Conservation (phyloP, 768 basidiomycete species). For the Clitopilus passeckerianus region DNA sequence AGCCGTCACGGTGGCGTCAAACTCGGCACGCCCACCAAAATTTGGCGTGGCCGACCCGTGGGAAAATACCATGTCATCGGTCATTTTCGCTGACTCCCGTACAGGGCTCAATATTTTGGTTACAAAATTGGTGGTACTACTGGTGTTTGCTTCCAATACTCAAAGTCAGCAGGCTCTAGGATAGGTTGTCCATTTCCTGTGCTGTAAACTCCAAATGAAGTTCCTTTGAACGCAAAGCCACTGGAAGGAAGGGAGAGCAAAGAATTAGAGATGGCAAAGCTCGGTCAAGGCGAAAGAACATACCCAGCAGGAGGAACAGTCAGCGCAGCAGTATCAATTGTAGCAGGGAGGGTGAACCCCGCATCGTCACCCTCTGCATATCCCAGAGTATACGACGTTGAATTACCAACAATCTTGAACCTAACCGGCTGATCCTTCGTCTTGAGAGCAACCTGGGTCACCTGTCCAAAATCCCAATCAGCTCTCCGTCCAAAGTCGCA, state of each 20-base stretch:
- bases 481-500: not conserved
- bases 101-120: not conserved
- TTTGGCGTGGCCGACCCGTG: not conserved
- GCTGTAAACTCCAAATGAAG: conserved; percentile 31
- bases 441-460: conserved; percentile 10
- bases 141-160: conserved; percentile 29
- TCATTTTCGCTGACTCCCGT: too few relatives aligned
- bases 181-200: conserved; percentile 32
- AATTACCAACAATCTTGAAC: conserved; percentile 22
- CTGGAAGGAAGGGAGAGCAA: conserved; percentile 17
- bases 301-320: conserved; percentile 29
- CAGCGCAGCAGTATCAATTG: conserved; percentile 25
- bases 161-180: conserved; percentile 28
- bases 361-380: conserved; percentile 24
- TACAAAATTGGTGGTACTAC: not conserved
- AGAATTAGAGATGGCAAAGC: not conserved
- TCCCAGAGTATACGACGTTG: conserved; percentile 24
- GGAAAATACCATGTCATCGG: not conserved
- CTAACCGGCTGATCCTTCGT: conserved; percentile 19
- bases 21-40: not conserved
- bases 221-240: conserved; percentile 32
- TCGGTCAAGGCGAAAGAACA: conserved; percentile 1
- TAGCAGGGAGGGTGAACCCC: conserved; percentile 18
- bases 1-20: not conserved
- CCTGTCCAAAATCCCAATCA: not conserved